Conservation (phyloP, 176 grass and related monocot species). For the Melocanna baccifera region DNA sequence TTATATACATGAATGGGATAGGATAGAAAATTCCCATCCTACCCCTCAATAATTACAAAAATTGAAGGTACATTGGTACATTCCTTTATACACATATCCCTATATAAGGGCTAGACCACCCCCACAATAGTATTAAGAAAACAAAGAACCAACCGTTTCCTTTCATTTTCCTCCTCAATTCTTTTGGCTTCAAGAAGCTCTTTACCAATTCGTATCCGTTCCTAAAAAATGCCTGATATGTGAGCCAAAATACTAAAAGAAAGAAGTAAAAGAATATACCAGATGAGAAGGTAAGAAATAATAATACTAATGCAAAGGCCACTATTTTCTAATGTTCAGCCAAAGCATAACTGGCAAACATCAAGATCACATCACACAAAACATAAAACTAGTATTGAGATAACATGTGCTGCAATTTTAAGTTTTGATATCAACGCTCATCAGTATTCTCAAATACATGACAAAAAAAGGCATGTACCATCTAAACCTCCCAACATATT, state of each 20-base stretch:
- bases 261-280: background rate
- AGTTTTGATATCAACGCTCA: background rate
- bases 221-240: constrained; percentile 41
- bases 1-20: too few relatives aligned
- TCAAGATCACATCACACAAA: background rate
- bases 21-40: too few relatives aligned
- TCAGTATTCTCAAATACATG: background rate
- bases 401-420: background rate
- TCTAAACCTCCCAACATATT: background rate
- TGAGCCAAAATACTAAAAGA: constrained; percentile 14
- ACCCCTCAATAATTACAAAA: too few relatives aligned
- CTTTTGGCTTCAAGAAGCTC: constrained; percentile 96
- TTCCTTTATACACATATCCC: too few relatives aligned
- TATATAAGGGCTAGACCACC: too few relatives aligned
- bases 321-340: background rate
- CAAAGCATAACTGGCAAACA: background rate
- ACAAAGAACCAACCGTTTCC: constrained; percentile 64
- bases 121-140: too few relatives aligned
- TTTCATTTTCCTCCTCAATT: constrained; percentile 94
- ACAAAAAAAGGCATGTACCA: background rate
- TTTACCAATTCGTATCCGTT: constrained; percentile 89
- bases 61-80: too few relatives aligned
- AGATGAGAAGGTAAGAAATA: background rate
- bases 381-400: background rate
- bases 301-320: background rate